Percentiles rank a stretch among this genome's conserved stretches.
These are phyloP conservation scores for Diplodia seriata DNA, from an alignment of 2,329 filamentous ascomycete species.

Conservation along the genomic window DNA sequence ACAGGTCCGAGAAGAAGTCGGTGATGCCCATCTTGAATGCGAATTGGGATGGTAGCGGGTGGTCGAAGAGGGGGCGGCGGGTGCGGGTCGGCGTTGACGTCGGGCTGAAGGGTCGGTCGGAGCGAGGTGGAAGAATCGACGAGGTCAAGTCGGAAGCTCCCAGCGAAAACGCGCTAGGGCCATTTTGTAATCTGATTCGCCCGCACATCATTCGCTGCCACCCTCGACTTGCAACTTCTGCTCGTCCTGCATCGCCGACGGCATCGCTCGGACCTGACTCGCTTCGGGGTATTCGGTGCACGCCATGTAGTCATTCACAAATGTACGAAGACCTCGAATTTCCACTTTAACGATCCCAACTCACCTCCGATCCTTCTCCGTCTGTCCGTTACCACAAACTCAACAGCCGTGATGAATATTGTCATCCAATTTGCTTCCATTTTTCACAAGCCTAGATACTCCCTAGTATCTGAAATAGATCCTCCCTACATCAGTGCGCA, in stretches of 20 bases:
- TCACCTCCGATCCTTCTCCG: slow-evolving; percentile 1
- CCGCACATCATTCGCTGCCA: slow-evolving; percentile 29
- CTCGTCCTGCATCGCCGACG: not conserved
- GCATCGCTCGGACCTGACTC: not conserved
- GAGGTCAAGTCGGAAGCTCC: slow-evolving; percentile 26
- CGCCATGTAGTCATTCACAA: not conserved
- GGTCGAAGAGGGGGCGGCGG: slow-evolving; percentile 1
- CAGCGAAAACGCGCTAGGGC: slow-evolving; percentile 30
- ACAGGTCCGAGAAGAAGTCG: slow-evolving; percentile 69
- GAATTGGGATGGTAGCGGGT: slow-evolving; percentile 18
- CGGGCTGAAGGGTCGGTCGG: slow-evolving; percentile 26
- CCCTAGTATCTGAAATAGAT: not conserved
- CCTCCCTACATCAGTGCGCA: not conserved
- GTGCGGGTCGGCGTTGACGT: slow-evolving; percentile 24
- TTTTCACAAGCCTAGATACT: not conserved
- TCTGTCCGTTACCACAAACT: not conserved
- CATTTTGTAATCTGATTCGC: slow-evolving; percentile 31
- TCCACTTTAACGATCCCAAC: not conserved
- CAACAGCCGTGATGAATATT: not conserved
- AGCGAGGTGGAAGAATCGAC: slow-evolving; percentile 32
- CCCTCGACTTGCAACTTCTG: not conserved
- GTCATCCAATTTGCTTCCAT: not conserved
- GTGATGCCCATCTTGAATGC: slow-evolving; percentile 63
- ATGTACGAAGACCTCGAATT: not conserved
- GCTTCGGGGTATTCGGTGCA: not conserved